Evolutionary conservation across 148 eudicot genomes (phyloP).

Genomic region (Rhododendron ovatum): DNA sequence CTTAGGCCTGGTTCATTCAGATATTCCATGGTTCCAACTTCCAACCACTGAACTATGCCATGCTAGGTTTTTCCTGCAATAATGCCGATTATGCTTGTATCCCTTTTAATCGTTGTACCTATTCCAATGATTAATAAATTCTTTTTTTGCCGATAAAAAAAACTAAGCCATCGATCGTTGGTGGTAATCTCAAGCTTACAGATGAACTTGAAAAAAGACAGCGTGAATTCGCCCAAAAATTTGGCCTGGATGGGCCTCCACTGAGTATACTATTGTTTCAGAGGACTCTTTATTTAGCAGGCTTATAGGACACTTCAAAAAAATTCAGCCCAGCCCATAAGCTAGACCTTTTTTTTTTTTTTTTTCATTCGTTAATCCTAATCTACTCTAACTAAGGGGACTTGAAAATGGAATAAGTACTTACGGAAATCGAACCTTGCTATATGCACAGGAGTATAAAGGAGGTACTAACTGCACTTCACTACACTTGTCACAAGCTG

Average conservation of each 20-base stretch:
- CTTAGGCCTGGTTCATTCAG: no score
- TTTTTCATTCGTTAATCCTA: no score
- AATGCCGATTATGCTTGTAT: no score
- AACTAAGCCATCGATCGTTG: not conserved
- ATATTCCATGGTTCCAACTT: no score
- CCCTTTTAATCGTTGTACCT: no score
- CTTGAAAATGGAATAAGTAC: no score
- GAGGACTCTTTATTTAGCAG: not conserved
- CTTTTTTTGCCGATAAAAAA: no score
- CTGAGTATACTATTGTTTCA: not conserved
- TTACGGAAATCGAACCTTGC: accelerated
- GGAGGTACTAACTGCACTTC: accelerated
- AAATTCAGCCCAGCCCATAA: not conserved
- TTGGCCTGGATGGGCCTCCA: not conserved
- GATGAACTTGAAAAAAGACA: not conserved
- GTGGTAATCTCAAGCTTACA: not conserved
- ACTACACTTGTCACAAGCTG: no score
- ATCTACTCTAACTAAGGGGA: no score
- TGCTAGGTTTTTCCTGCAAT: no score
- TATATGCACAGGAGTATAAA: no score
- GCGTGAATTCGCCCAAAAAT: not conserved
- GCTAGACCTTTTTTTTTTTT: not conserved
- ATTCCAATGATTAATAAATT: no score
- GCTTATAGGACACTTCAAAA: not conserved
- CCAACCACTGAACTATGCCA: not conserved